A percentile compares a stretch with the other conserved stretches of the same genome.
These are phyloP conservation scores for Apiotrichum gamsii DNA, from an alignment of 1,284 basidiomycete genomes.

Conservation along the genomic window DNA sequence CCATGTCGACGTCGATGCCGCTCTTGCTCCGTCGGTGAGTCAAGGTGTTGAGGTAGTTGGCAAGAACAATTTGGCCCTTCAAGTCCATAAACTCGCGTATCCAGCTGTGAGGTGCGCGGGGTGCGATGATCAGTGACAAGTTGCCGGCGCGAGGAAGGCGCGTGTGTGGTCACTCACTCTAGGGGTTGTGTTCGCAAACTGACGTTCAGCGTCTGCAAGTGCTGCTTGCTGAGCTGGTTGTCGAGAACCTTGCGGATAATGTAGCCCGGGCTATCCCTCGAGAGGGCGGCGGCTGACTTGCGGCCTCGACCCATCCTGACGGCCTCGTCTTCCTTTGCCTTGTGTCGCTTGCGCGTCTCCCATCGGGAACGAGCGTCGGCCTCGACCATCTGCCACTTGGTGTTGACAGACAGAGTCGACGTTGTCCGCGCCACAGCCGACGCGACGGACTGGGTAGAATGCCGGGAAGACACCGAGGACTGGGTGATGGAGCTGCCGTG, in stretches of 20 bases:
- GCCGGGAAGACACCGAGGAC: slow-evolving; percentile 28
- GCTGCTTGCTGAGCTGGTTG: slow-evolving; percentile 30
- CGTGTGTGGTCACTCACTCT: slow-evolving; percentile 62
- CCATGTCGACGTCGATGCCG: slow-evolving; percentile 63
- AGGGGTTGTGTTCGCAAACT: slow-evolving; percentile 68
- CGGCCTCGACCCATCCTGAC: slow-evolving; percentile 50
- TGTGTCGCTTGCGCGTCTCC: slow-evolving; percentile 60
- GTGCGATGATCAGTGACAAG: too few species aligned
- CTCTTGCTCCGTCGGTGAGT: slow-evolving; percentile 53
- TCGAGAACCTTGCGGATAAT: slow-evolving; percentile 37
- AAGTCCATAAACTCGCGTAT: slow-evolving; percentile 68
- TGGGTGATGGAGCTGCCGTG: slow-evolving; percentile 4
- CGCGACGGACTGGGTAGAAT: slow-evolving; percentile 10
- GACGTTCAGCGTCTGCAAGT: slow-evolving; percentile 33
- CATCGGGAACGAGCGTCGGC: slow-evolving; percentile 65
- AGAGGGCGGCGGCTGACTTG: slow-evolving; percentile 31
- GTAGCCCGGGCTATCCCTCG: slow-evolving; percentile 69
- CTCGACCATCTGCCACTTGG: slow-evolving; percentile 89
- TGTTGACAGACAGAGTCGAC: slow-evolving; percentile 60
- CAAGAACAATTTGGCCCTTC: slow-evolving; percentile 78
- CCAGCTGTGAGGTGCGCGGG: too few species aligned
- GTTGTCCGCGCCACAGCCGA: slow-evolving; percentile 28
- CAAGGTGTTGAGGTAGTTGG: slow-evolving; percentile 64
- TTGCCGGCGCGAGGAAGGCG: too few species aligned
- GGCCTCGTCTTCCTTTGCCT: slow-evolving; percentile 56